Percentiles rank a stretch among this genome's conserved stretches.
Conservation (phyloP, 1,139 yeast species). For the Saccharomycopsis hybrid region DNA sequence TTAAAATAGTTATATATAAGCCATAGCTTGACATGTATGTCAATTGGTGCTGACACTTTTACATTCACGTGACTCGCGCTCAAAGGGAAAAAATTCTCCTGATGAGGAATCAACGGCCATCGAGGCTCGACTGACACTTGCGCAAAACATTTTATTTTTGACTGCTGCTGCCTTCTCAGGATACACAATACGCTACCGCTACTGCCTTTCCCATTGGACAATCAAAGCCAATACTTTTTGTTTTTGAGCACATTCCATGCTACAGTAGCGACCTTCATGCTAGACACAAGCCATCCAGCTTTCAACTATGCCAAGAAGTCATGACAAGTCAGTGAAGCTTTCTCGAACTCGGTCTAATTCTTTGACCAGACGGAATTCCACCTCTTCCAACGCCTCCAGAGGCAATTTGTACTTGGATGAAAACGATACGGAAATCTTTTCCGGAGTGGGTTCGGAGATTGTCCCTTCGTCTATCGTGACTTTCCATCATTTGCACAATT, state of each 20-base stretch:
- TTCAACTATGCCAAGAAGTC: conserved; percentile 9
- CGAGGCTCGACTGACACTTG: too few species aligned
- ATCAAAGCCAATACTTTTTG: neutral
- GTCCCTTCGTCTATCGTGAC: conserved; percentile 88
- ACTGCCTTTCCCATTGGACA: too few species aligned
- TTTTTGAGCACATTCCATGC: neutral
- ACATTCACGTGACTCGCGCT: too few species aligned
- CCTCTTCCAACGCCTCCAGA: conserved; percentile 7
- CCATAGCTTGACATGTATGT: too few species aligned
- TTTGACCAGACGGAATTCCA: conserved; percentile 16
- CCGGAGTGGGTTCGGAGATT: conserved; percentile 86
- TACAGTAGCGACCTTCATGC: too few species aligned
- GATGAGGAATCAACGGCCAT: too few species aligned
- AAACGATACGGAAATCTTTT: conserved; percentile 57
- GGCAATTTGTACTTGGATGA: conserved; percentile 24
- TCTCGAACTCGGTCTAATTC: conserved; percentile 18
- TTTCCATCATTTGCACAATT: conserved; percentile 67
- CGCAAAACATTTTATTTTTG: too few species aligned
- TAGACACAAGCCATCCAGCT: neutral
- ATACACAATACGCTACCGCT: too few species aligned
- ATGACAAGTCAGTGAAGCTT: conserved; percentile 14
- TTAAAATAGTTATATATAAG: too few species aligned
- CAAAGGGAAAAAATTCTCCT: too few species aligned
- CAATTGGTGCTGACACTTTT: too few species aligned
- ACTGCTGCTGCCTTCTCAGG: too few species aligned